Conservation (phyloP, 73 alveolate genomes). For the Tetrahymena malaccensis region DNA sequence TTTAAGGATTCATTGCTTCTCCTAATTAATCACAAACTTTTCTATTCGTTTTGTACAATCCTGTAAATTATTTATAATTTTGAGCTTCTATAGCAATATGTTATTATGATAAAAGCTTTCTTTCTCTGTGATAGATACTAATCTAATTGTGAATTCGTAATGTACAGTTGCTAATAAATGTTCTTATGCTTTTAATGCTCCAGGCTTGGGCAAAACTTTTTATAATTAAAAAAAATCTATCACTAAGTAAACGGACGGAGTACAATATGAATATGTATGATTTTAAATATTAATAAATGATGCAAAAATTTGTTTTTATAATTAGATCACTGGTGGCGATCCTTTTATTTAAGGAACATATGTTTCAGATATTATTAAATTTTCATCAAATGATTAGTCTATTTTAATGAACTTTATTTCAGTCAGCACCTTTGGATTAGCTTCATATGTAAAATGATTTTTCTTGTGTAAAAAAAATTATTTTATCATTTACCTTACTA, state of each 20-base stretch:
- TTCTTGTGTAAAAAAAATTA: neutral
- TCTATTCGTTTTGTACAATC: neutral
- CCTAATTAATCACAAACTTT: neutral
- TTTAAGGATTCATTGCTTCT: neutral
- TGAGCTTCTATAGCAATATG: neutral
- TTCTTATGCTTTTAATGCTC: neutral
- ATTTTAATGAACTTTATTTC: neutral
- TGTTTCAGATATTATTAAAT: neutral
- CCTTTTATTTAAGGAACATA: neutral
- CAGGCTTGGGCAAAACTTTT: neutral
- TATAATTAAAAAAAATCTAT: neutral
- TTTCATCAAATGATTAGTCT: neutral
- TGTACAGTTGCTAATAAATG: neutral
- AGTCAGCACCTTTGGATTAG: neutral
- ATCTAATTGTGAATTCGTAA: neutral
- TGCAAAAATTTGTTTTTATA: neutral
- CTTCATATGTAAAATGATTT: neutral
- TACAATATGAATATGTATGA: neutral
- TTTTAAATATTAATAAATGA: neutral
- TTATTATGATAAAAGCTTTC: neutral
- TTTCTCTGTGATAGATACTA: neutral
- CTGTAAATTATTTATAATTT: neutral
- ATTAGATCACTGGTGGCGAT: neutral
- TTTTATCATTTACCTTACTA: neutral
- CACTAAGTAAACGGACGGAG: neutral